These are phyloP conservation scores for Fusarium metavorans DNA, from an alignment of 2,329 filamentous ascomycete genomes.

Conservation along the genomic window DNA sequence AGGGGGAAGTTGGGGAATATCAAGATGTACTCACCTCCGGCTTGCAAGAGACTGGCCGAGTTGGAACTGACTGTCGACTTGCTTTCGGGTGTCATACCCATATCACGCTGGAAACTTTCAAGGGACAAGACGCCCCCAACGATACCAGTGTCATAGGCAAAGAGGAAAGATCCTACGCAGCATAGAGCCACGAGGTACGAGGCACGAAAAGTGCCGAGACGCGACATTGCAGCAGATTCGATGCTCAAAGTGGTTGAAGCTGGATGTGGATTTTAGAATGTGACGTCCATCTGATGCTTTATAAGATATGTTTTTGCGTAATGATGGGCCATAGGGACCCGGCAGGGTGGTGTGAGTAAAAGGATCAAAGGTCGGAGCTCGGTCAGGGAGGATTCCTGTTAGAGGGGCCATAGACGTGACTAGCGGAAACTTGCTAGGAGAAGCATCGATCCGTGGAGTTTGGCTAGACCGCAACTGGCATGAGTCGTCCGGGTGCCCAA, in stretches of 20 bases:
- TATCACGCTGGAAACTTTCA: slow-evolving; percentile 53
- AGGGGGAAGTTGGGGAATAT: neutral
- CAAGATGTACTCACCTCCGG: slow-evolving; percentile 49
- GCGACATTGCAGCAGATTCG: slow-evolving; percentile 29
- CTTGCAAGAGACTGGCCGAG: slow-evolving; percentile 56
- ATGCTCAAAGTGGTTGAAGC: neutral
- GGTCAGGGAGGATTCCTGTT: slow-evolving; percentile 33
- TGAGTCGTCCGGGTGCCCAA: neutral
- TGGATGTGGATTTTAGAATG: too few species aligned
- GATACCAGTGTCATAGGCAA: slow-evolving; percentile 58
- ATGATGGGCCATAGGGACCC: slow-evolving; percentile 5
- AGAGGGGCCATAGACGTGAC: slow-evolving; percentile 8
- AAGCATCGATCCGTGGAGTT: neutral
- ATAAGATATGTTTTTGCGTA: slow-evolving; percentile 8
- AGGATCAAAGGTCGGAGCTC: slow-evolving; percentile 29
- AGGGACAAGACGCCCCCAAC: slow-evolving; percentile 56
- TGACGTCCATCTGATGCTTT: slow-evolving; percentile 16
- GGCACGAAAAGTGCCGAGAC: slow-evolving; percentile 52
- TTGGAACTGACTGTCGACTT: slow-evolving; percentile 52
- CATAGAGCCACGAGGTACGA: slow-evolving; percentile 53
- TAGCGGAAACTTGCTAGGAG: neutral
- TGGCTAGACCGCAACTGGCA: neutral
- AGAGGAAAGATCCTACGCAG: slow-evolving; percentile 55
- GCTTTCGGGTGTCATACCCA: slow-evolving; percentile 47
- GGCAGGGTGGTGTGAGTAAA: slow-evolving; percentile 20